Percentiles rank a stretch among this genome's conserved stretches.
Evolutionary conservation across 163 green algal species (phyloP).

Genomic region (Scenedesmus sp.): DNA sequence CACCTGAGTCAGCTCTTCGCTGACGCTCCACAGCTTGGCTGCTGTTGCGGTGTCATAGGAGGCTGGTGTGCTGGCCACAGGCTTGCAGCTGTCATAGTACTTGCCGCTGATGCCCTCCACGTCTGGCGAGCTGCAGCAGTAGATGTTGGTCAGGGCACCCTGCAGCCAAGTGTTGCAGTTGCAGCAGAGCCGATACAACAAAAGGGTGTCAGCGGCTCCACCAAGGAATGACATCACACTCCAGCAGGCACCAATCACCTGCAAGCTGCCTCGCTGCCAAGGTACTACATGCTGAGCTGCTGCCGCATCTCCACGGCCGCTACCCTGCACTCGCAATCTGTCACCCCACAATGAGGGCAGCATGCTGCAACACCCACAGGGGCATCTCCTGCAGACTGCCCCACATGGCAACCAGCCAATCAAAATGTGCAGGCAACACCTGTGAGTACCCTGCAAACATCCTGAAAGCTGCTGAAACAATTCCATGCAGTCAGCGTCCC

Average conservation of each 20-base stretch:
- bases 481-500: neutral
- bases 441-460: neutral
- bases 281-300: too few relatives aligned
- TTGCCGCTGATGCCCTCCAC: slow-evolving; percentile 78
- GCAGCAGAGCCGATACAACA: neutral
- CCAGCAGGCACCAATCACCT: too few relatives aligned
- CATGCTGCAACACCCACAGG: neutral
- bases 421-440: neutral
- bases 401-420: neutral
- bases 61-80: slow-evolving; percentile 49
- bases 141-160: slow-evolving; percentile 82
- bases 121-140: slow-evolving; percentile 72
- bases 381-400: neutral
- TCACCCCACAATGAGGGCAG: neutral
- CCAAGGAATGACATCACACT: too few relatives aligned
- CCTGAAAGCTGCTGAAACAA: neutral
- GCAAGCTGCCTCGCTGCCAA: too few relatives aligned
- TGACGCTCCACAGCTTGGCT: slow-evolving; percentile 72
- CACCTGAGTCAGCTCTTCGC: slow-evolving; percentile 67
- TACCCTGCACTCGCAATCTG: neutral
- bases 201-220: neutral
- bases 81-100: slow-evolving; percentile 79
- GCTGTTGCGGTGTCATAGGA: slow-evolving; percentile 71
- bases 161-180: slow-evolving; percentile 49
- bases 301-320: neutral